Base-by-base conservation (phyloP, 345 rosid genomes). In the Excoecaria cochinchinensis region DNA sequence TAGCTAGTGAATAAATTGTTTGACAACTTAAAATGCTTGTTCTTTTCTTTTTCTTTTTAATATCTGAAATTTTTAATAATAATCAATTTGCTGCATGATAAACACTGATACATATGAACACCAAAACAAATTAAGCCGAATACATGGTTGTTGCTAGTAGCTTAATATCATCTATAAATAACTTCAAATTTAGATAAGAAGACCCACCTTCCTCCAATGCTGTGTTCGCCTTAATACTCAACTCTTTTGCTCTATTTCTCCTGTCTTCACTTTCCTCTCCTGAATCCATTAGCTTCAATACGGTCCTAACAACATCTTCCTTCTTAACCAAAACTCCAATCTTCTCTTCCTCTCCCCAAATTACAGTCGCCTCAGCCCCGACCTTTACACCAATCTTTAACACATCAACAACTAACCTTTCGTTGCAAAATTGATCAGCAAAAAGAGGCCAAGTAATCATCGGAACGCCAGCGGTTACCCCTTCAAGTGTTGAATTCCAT, bases 401-500 rank as follows among this genome's bases (percentile, higher is more conserved):
- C 62, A 76, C 79, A 12, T 76, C 67, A 10, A 76, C 78, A 7
- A 68, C 78, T 55, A 76, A 22, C 40, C 17, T 76, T 44, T 76
- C 73, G n/a, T 67, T 75, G 16, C 47, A 58, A 46, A 76, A 76
- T 56, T 76, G 78, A 22, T 76, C 73, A 9, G 21, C 78, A 31
- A 47, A 76, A 59, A 68, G 60, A 0, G 78, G 78, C 73, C 78
- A 76, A 13, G 79, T 76, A 69, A 69, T 38, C 79, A 76, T 21
- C 2, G 73, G 69, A 14, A 21, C 31, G 69, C 69, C 69, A 1
- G 21, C 60, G 1, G 25, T 67, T 60, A 69, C 51, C 10, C 42
- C 53, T 76, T 76, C 74, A 2, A 59, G 73, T 4, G 65, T 11
- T 21, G 79, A 76, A 36, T 62, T 62, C 67, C 67, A 62, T 6